Base-by-base conservation (phyloP, 1,139 yeast species). In the Lodderomyces oxycetoniae region DNA sequence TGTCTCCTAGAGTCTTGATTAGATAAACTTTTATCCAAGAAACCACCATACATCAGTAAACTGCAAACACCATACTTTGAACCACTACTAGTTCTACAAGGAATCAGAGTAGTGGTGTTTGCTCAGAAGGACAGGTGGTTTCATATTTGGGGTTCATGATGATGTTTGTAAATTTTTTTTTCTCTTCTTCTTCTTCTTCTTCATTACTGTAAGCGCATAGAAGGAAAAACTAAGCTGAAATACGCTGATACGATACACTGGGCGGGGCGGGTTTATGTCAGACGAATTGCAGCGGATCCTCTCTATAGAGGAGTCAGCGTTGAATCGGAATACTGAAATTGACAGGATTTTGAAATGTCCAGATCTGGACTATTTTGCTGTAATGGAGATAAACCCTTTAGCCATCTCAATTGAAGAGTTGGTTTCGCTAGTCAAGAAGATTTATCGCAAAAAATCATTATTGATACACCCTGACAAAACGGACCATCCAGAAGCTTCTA, bases 401-500 rank as follows among this genome's bases (percentile, higher is more conserved):
- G 37, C 38, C 11, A 41, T 42, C 67, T 12, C 30, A 4, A 72
- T n/a, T 46, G 44, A 46, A 67, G 62, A 40, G 40, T 64, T 37
- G 30, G 51, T 32, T 36, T 47, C 22, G 59, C 57, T 36, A 31
- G 66, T 77, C 35, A 71, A 67, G 41, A 71, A 64, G 40, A 48
- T 60, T 27, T 81, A 71, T 49, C 55, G 87, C 24, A 71, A 67
- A 52, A 79, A 77, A 51, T 77, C 86, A 6, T 56, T 79, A 27
- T 53, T 78, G 40, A 75, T 81, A 25, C 89, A 81, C 50, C 89
- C 89, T 0, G 89, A 81, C 49, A 79, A 79, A 46, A 67, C 76
- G 2, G 53, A 59, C 30, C 74, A 80, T 44, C 56, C 63, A 0
- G 57, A 63, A 13, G 86, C 87, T 0, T 75, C 84, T 0, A 67